These are phyloP conservation scores for Aegilops sharonensis DNA, from an alignment of 176 grass and related monocot species.

Conservation along the genomic window DNA sequence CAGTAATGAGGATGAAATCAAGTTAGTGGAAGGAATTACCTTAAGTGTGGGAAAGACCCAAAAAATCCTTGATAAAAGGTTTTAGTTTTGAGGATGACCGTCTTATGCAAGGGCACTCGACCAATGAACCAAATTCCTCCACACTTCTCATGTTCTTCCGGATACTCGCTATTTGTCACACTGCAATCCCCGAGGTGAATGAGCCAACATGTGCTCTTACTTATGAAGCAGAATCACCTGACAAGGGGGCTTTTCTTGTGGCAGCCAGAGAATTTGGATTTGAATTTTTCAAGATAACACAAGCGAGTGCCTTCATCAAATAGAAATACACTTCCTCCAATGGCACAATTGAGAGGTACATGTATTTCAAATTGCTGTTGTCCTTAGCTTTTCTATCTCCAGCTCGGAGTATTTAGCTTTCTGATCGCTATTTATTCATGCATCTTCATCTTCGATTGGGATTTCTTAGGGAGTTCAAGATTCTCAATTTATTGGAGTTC, in stretches of 20 bases:
- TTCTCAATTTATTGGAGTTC: conserved; percentile 99
- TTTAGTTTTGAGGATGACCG: conserved; percentile 90
- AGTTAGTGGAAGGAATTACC: conserved; percentile 50
- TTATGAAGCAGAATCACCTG: conserved; percentile 99
- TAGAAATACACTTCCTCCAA: conserved; percentile 71
- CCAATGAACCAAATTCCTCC: conserved; percentile 61
- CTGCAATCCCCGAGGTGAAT: conserved; percentile 82
- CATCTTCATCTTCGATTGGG: conserved; percentile 29
- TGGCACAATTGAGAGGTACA: conserved; percentile 58
- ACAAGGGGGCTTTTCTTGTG: conserved; percentile 92
- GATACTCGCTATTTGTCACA: conserved; percentile 90
- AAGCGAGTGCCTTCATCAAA: conserved; percentile 69
- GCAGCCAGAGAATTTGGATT: conserved; percentile 98
- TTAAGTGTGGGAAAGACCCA: conserved; percentile 46
- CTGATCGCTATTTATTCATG: background rate
- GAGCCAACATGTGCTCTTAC: conserved; percentile 67
- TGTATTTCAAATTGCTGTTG: conserved; percentile 23
- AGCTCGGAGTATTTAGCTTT: background rate
- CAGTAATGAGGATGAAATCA: conserved; percentile 59
- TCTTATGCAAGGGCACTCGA: conserved; percentile 90
- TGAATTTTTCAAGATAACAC: conserved; percentile 91
- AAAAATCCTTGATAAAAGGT: conserved; percentile 70
- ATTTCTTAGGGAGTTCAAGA: conserved; percentile 86
- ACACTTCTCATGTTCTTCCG: conserved; percentile 84
- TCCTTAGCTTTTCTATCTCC: background rate